Percentiles rank a stretch among this genome's conserved stretches.
Evolutionary conservation across 768 basidiomycete species (phyloP).

Genomic region (Boletus pseudo-olivaceus): DNA sequence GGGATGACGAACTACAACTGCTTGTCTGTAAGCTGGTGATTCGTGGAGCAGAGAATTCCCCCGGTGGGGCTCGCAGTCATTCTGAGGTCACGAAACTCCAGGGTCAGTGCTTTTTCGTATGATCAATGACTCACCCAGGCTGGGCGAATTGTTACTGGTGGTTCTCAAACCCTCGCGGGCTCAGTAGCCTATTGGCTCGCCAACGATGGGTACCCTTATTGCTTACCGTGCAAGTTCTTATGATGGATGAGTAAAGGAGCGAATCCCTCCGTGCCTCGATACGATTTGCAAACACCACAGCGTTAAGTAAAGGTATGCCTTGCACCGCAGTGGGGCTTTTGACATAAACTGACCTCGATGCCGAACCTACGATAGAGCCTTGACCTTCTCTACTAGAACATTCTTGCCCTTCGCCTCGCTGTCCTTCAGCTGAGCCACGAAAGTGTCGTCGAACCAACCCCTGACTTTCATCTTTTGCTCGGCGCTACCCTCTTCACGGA

Average conservation of each 20-base stretch:
- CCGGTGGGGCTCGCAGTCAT: background rate
- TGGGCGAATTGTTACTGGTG: background rate
- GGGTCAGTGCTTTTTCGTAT: background rate
- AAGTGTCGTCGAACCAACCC: conserved; percentile 54
- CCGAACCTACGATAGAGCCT: conserved; percentile 27
- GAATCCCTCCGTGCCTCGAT: background rate
- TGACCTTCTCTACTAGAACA: conserved; percentile 60
- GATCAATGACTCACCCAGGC: background rate
- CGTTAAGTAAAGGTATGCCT: background rate
- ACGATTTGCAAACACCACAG: background rate
- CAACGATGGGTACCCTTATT: background rate
- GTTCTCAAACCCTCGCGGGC: background rate
- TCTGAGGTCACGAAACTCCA: too few species aligned
- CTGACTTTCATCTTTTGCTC: conserved; percentile 45
- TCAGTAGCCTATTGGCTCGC: background rate
- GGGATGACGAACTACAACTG: background rate
- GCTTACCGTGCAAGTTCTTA: background rate
- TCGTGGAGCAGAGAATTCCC: background rate
- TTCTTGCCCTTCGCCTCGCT: conserved; percentile 67
- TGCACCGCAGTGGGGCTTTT: conserved; percentile 4
- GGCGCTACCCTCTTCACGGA: conserved; percentile 39
- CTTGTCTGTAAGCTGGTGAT: background rate
- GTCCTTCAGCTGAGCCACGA: conserved; percentile 45
- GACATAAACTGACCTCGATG: background rate
- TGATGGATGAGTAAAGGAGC: background rate